Evolutionary conservation across 2,329 filamentous ascomycete species (phyloP).

Genomic region (Ambrosiella beaveri): DNA sequence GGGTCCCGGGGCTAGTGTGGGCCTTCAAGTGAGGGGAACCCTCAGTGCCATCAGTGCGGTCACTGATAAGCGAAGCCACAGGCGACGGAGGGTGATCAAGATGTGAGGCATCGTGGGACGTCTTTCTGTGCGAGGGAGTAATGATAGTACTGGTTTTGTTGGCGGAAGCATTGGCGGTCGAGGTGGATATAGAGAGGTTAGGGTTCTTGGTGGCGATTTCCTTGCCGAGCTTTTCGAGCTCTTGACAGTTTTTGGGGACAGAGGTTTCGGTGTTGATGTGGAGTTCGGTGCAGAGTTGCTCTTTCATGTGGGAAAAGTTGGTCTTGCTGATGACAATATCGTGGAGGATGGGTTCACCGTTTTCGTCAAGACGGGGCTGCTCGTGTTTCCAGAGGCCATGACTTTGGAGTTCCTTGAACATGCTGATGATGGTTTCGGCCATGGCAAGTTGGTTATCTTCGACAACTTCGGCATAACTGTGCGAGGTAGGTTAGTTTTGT

Average conservation of each 20-base stretch:
- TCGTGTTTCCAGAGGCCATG: constrained; percentile 42
- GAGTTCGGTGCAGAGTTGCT: constrained; percentile 8
- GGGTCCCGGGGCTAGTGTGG: background rate
- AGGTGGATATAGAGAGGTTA: background rate
- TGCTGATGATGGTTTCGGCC: constrained; percentile 46
- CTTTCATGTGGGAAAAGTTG: constrained; percentile 5
- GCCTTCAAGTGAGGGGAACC: background rate
- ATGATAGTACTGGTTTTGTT: background rate
- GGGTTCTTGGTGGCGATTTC: background rate
- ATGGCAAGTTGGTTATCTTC: constrained; percentile 49
- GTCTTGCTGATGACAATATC: constrained; percentile 31
- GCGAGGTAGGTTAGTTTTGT: background rate
- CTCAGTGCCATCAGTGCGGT: background rate
- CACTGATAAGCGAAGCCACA: constrained; percentile 4
- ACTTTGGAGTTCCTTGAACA: constrained; percentile 45
- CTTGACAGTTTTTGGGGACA: background rate
- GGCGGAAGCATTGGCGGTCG: background rate
- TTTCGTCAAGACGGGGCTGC: constrained; percentile 46
- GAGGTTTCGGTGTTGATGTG: constrained; percentile 7
- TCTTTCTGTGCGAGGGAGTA: no score
- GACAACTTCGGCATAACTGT: constrained; percentile 44
- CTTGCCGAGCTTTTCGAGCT: background rate
- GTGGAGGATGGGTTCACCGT: constrained; percentile 45
- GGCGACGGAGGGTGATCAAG: background rate
- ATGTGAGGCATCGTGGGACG: background rate